A percentile compares a stretch with the other conserved stretches of the same genome.
Evolutionary conservation across 2,329 filamentous ascomycete genomes (phyloP).

Genomic region (Dothidotthia symphoricarpi): DNA sequence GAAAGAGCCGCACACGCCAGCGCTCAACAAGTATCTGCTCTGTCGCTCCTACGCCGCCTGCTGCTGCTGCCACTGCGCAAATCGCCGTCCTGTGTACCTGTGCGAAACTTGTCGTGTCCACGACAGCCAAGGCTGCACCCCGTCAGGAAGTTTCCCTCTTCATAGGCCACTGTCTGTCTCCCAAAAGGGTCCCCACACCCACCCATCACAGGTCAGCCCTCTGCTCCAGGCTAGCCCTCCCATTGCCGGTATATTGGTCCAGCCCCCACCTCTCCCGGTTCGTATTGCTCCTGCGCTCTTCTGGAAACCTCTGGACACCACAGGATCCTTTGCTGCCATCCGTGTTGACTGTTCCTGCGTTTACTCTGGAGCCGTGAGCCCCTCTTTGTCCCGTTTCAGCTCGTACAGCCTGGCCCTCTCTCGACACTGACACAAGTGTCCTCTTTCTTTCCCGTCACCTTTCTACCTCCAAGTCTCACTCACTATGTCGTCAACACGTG

Average conservation of each 20-base stretch:
- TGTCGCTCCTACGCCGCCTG: constrained; percentile 20
- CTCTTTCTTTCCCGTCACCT: constrained; percentile 31
- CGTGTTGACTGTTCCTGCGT: constrained; percentile 24
- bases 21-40: constrained; percentile 19
- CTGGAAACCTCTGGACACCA: constrained; percentile 26
- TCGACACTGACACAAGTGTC: constrained; percentile 40
- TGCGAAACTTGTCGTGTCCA: constrained; percentile 21
- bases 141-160: constrained; percentile 17
- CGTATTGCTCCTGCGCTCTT: constrained; percentile 24
- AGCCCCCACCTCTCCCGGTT: constrained; percentile 35
- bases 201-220: constrained; percentile 31
- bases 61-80: constrained; percentile 19
- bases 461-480: constrained; percentile 17
- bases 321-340: constrained; percentile 27
- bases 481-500: constrained; percentile 30
- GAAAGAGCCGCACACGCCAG: constrained; percentile 30
- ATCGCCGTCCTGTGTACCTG: constrained; percentile 20
- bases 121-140: constrained; percentile 13
- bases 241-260: constrained; percentile 42
- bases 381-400: constrained; percentile 32
- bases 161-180: constrained; percentile 17
- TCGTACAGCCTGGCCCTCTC: constrained; percentile 35
- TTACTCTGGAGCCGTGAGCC: constrained; percentile 33
- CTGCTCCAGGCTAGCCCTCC: constrained; percentile 26
- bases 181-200: constrained; percentile 34